phyloP scores from a whole-genome alignment of 2,329 filamentous ascomycete genomes.

The Paramyrothecium sp. region DNA sequence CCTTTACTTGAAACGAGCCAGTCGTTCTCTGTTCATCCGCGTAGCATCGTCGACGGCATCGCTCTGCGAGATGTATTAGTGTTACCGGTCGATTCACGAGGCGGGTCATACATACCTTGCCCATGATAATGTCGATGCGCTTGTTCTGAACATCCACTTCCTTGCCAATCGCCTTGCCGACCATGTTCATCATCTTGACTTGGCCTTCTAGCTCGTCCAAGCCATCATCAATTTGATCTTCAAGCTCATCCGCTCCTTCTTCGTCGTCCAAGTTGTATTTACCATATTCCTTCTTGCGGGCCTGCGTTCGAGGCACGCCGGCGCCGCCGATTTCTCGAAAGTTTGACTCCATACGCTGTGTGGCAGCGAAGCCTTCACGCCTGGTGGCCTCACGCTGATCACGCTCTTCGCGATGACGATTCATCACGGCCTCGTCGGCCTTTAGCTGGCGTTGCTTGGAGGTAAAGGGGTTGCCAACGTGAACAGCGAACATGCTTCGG shows the following conservation, averaged over 20 bases:
- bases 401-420: constrained; percentile 65
- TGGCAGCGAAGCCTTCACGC: constrained; percentile 45
- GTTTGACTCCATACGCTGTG: constrained; percentile 52
- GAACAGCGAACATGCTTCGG: constrained; percentile 85
- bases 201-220: constrained; percentile 68
- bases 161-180: constrained; percentile 71
- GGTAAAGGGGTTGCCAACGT: constrained; percentile 77
- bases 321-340: constrained; percentile 40
- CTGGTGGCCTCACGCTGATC: constrained; percentile 64
- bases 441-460: constrained; percentile 61
- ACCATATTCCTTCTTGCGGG: constrained; percentile 39
- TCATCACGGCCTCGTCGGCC: constrained; percentile 67
- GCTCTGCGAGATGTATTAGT: constrained; percentile 53
- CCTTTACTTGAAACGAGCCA: constrained; percentile 58
- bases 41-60: constrained; percentile 82
- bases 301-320: constrained; percentile 23
- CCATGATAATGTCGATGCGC: constrained; percentile 70
- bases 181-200: constrained; percentile 68
- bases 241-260: constrained; percentile 47
- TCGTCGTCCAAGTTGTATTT: constrained; percentile 80
- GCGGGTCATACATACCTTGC: constrained; percentile 58
- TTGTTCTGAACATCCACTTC: constrained; percentile 78
- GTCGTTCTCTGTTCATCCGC: constrained; percentile 70
- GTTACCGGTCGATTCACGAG: background rate
- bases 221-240: constrained; percentile 55